Percentiles rank a stretch among this genome's conserved stretches.
Evolutionary conservation across 2,329 filamentous ascomycete genomes (phyloP).

Genomic region (Akanthomyces muscarius): DNA sequence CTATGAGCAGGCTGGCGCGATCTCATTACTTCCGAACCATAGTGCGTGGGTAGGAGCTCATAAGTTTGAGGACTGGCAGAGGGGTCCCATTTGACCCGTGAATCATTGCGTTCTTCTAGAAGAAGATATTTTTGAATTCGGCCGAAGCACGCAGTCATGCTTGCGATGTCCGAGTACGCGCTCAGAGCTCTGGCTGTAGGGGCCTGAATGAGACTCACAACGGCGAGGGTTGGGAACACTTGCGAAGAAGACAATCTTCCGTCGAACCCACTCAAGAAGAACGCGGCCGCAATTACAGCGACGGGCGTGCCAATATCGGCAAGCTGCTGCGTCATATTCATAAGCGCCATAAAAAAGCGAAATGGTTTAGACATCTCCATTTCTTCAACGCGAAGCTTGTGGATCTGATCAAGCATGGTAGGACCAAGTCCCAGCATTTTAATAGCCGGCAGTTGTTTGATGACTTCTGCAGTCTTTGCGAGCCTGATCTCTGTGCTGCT

Average conservation of each 20-base stretch:
- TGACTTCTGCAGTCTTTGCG: not conserved
- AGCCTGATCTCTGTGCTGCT: not conserved
- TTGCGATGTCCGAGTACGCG: not conserved
- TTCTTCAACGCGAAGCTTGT: not conserved
- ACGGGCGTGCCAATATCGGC: not conserved
- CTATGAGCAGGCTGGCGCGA: not conserved
- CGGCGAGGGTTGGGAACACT: not conserved
- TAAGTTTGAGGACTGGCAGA: not conserved
- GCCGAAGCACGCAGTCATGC: not conserved
- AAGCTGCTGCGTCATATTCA: not conserved
- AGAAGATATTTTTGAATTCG: not conserved
- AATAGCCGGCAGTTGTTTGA: not conserved
- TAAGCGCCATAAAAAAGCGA: not conserved
- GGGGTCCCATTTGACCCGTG: not conserved
- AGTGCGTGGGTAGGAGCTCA: not conserved
- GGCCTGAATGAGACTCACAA: not conserved
- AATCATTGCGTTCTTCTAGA: not conserved
- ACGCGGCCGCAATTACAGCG: not conserved
- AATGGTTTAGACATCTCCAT: not conserved
- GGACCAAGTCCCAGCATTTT: slow-evolving; percentile 5
- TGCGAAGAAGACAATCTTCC: not conserved
- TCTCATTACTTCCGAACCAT: not conserved
- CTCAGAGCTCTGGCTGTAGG: not conserved
- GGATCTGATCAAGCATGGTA: not conserved
- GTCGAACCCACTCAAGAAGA: not conserved